Conservation (phyloP, 768 basidiomycete species). For the Russula sp. region DNA sequence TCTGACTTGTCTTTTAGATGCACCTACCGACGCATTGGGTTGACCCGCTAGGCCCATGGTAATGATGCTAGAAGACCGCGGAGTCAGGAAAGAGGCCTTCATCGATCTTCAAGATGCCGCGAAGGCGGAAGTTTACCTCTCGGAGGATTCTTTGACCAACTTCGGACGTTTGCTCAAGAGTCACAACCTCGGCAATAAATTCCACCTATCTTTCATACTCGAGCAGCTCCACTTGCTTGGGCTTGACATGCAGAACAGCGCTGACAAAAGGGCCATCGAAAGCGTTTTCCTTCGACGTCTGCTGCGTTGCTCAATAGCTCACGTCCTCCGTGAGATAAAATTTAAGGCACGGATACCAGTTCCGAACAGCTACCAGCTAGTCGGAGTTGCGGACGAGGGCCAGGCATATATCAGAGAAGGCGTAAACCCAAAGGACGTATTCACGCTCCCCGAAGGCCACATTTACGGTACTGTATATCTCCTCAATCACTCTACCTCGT, state of each 20-base stretch:
- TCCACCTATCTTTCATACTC: slow-evolving; percentile 52
- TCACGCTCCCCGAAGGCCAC: slow-evolving; percentile 14
- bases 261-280: slow-evolving; percentile 42
- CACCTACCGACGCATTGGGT: not conserved
- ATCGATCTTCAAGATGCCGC: slow-evolving; percentile 58
- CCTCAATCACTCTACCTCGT: too few species aligned
- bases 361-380: slow-evolving; percentile 62
- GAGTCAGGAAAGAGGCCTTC: slow-evolving; percentile 58
- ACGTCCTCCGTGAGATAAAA: slow-evolving; percentile 71
- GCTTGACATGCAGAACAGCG: slow-evolving; percentile 46
- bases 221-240: slow-evolving; percentile 46
- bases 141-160: slow-evolving; percentile 49
- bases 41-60: slow-evolving; percentile 54
- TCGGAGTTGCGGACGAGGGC: slow-evolving; percentile 83
- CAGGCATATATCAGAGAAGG: slow-evolving; percentile 24
- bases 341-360: slow-evolving; percentile 72
- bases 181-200: slow-evolving; percentile 48
- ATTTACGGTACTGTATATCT: slow-evolving; percentile 21
- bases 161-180: slow-evolving; percentile 49
- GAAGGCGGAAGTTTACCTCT: slow-evolving; percentile 54
- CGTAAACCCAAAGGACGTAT: slow-evolving; percentile 8
- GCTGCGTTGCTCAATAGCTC: slow-evolving; percentile 59
- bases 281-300: slow-evolving; percentile 57
- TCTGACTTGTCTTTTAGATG: not conserved
- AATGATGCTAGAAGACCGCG: slow-evolving; percentile 76